phyloP scores from a whole-genome alignment of 139 green algal species.

The Closterium sp. region DNA sequence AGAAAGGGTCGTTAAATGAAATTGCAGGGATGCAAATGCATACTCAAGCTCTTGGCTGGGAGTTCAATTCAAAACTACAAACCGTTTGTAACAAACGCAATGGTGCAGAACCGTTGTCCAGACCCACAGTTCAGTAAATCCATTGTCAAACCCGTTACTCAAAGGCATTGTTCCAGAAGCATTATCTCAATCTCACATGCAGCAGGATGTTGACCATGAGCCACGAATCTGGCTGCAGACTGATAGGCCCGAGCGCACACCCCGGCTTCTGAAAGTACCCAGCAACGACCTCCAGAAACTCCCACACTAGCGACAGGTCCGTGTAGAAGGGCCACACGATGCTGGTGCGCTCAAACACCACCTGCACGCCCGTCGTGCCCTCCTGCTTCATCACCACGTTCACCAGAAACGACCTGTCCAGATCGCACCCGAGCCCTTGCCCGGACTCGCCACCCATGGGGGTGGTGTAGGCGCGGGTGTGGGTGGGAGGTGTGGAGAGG shows the following conservation, averaged over 20 bases:
- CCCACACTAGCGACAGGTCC: background rate
- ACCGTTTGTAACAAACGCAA: too few species aligned
- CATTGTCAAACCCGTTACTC: too few species aligned
- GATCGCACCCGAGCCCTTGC: background rate
- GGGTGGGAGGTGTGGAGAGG: background rate
- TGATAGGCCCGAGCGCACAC: background rate
- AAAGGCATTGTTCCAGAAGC: too few species aligned
- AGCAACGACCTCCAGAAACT: background rate
- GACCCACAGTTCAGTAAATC: too few species aligned
- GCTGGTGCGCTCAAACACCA: background rate
- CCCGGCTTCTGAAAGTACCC: background rate
- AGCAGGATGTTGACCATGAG: background rate
- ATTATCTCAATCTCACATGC: background rate
- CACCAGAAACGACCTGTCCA: background rate
- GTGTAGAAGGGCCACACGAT: background rate
- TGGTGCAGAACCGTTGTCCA: too few species aligned
- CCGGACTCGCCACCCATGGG: background rate
- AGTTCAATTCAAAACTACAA: too few species aligned
- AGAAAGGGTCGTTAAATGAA: too few species aligned
- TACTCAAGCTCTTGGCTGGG: background rate
- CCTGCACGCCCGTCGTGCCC: background rate
- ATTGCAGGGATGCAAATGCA: background rate
- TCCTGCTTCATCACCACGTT: background rate
- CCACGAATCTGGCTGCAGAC: background rate
- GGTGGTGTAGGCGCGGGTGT: too few species aligned